Evolutionary conservation across 2,329 filamentous ascomycete species (phyloP), one percentile per base, ranked within the genome.

Genomic region (Alternaria viburni): DNA sequence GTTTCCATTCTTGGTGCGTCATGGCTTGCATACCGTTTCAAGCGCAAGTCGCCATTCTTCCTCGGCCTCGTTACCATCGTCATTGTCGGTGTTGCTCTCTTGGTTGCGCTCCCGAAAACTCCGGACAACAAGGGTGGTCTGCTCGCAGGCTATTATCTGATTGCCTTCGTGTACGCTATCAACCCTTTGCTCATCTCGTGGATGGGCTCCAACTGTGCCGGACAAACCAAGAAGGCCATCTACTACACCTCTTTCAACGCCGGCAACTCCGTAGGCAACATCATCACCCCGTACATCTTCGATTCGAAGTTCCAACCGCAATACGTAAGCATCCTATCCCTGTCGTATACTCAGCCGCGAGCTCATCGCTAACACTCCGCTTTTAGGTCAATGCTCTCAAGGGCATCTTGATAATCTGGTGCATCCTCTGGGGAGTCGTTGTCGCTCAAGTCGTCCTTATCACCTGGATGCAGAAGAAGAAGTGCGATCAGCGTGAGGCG

Each of bases 201-300:
- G 90, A 88, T 91, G 61, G 84, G 91, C 6, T 88, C 86, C 8
- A 92, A 92, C 74, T 91, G 88, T 0, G 90, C 84, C 0, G 90
- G 90, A 7, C 87, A 85, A 15, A 91, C 89, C 3, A 91, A 92
- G 78, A 90, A 89, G 72, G 88, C 88, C 0, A 83, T 87, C 52
- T 84, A 88, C 43, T 88, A 90, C 84, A 87, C 86, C 0, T 78
- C 90, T 1, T 91, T 87, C 81, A 89, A 90, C 68, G 88, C 86
- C 1, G 89, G 86, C 0, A 84, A 85, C 3, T 86, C 88, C 0
- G 83, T 86, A 0, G 90, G 90, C 4, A 91, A 91, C 73, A 90
- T 92, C 60, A 72, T 72, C 3, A 71, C 69, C 6, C 70, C 70
- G 2, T 71, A 71, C 17, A 71, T 72, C 51, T 72, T 72, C 23